phyloP scores from a whole-genome alignment of 2,329 filamentous ascomycete species.

The Cladorrhinum sp. region DNA sequence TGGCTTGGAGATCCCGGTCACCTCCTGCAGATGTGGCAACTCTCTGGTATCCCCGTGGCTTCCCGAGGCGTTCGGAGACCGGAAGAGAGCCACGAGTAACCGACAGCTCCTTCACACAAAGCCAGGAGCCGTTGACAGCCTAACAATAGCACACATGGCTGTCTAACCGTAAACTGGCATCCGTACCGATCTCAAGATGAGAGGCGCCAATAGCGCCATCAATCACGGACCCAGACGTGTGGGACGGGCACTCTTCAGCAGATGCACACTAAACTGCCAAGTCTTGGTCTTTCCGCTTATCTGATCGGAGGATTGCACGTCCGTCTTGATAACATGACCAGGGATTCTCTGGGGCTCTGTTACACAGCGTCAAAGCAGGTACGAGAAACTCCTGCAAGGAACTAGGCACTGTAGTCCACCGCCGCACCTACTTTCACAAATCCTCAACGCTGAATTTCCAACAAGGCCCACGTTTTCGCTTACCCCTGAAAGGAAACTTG shows the following conservation, averaged over 20 bases:
- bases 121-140: neutral
- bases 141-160: neutral
- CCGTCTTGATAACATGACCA: neutral
- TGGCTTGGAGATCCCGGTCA: neutral
- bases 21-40: neutral
- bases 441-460: neutral
- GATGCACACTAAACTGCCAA: too few relatives aligned
- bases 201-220: neutral
- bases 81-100: neutral
- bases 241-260: too few relatives aligned
- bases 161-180: neutral
- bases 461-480: neutral
- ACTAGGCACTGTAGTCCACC: too few relatives aligned
- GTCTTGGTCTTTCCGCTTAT: neutral
- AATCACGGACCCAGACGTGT: neutral
- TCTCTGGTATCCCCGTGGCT: neutral
- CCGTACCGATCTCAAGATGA: neutral
- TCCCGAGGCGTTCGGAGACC: neutral
- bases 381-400: too few relatives aligned
- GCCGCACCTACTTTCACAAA: neutral
- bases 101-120: neutral
- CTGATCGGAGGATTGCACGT: neutral
- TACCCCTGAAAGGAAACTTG: neutral
- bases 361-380: neutral
- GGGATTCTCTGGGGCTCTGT: neutral